A percentile compares a stretch with the other conserved stretches of the same genome.
These are phyloP conservation scores for Lactarius quietus DNA, from an alignment of 768 basidiomycete species.

Conservation along the genomic window DNA sequence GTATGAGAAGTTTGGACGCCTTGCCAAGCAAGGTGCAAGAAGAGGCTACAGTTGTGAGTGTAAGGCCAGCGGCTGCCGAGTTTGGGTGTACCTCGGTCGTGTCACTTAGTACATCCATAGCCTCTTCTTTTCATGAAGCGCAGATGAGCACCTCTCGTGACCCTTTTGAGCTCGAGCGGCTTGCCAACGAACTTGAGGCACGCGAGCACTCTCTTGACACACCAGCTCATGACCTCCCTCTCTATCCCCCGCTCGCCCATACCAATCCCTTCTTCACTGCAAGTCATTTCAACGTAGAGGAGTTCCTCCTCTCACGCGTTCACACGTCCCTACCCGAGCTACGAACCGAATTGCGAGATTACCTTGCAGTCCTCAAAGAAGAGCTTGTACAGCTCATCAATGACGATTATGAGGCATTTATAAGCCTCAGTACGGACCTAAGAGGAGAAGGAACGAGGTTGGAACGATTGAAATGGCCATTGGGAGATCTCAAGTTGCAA, in stretches of 20 bases:
- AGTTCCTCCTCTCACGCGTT: constrained; percentile 82
- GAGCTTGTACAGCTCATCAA: constrained; percentile 96
- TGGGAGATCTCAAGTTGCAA: constrained; percentile 57
- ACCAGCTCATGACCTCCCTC: constrained; percentile 49
- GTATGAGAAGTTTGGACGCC: not conserved
- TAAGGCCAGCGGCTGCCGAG: no score
- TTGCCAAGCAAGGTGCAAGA: no score
- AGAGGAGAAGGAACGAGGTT: constrained; percentile 78
- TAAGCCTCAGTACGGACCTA: constrained; percentile 91
- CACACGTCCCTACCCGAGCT: constrained; percentile 86
- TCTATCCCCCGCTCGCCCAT: constrained; percentile 73
- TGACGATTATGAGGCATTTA: constrained; percentile 97
- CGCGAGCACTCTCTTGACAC: constrained; percentile 42
- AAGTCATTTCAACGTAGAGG: constrained; percentile 73
- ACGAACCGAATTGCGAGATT: constrained; percentile 48
- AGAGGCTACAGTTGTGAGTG: no score
- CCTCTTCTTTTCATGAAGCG: no score
- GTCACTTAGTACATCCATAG: no score
- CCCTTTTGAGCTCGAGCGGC: constrained; percentile 64
- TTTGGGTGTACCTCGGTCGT: no score
- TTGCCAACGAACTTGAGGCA: constrained; percentile 65
- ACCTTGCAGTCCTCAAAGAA: constrained; percentile 79
- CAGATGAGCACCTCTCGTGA: constrained; percentile 36
- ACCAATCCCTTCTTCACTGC: constrained; percentile 68
- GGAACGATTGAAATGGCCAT: constrained; percentile 61